Percentiles rank a stretch among this genome's conserved stretches.
Conservation (phyloP, 257 asterid genomes). For the Sherardia arvensis region DNA sequence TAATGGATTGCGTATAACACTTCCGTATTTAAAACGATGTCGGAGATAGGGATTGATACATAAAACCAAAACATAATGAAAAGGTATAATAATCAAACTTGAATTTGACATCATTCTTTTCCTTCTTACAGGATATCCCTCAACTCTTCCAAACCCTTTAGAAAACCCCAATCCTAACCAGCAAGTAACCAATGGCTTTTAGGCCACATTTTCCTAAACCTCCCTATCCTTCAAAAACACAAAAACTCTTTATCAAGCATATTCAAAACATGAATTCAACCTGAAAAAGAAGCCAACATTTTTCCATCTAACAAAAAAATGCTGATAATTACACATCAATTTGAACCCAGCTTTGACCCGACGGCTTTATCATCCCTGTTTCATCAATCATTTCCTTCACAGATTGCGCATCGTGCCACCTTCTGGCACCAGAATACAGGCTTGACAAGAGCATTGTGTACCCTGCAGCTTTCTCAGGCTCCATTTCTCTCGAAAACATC, state of each 20-base stretch:
- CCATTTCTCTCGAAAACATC: constrained; percentile 32
- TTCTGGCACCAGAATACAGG: constrained; percentile 51
- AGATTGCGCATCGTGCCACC: constrained; percentile 57
- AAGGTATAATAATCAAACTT: not conserved
- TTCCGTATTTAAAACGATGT: not conserved
- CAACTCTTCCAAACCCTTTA: not conserved
- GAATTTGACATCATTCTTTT: constrained; percentile 7
- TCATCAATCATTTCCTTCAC: constrained; percentile 45
- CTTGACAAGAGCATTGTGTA: constrained; percentile 58
- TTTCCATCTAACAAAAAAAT: not conserved
- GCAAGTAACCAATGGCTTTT: not conserved
- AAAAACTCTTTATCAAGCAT: not conserved
- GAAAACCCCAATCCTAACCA: not conserved
- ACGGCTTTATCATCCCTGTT: constrained; percentile 38
- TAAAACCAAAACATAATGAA: not conserved
- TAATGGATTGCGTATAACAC: no score
- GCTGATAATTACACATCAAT: constrained; percentile 20
- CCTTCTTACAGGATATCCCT: not conserved
- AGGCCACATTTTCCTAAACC: not conserved
- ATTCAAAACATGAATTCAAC: not conserved
- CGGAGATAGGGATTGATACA: not conserved
- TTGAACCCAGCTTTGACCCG: constrained; percentile 71
- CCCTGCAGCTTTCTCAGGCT: constrained; percentile 43
- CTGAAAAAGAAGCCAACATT: not conserved
- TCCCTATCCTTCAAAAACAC: not conserved